A percentile compares a stretch with the other conserved stretches of the same genome.
phyloP scores from a whole-genome alignment of 768 basidiomycete genomes.

The Tremella fuciformis region DNA sequence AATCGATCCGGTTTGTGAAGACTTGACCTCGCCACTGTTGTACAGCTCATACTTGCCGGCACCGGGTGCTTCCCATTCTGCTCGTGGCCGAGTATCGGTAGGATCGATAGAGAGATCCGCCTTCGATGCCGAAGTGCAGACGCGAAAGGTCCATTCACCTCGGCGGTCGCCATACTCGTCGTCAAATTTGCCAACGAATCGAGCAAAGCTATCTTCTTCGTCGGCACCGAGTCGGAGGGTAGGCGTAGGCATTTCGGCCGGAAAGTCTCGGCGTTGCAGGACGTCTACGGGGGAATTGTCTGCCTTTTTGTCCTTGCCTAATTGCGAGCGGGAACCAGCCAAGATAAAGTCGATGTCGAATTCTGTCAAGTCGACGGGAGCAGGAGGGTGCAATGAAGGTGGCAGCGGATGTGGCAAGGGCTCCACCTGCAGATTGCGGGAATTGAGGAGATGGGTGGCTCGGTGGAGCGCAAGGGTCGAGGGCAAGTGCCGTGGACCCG shows the following conservation, averaged over 20 bases:
- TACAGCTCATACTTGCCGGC: constrained; percentile 46
- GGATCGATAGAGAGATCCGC: constrained; percentile 19
- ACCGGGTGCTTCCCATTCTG: constrained; percentile 48
- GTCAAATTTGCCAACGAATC: constrained; percentile 52
- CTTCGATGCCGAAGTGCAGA: constrained; percentile 18
- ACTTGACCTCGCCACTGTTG: constrained; percentile 42
- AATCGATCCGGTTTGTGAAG: constrained; percentile 27
- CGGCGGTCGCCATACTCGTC: constrained; percentile 52
- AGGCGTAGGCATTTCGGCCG: constrained; percentile 24
- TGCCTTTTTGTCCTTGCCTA: constrained; percentile 29
- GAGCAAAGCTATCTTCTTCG: constrained; percentile 52
- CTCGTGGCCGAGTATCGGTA: constrained; percentile 11
- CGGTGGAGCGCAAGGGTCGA: constrained; percentile 50
- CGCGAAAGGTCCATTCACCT: constrained; percentile 52
- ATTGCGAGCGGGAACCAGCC: constrained; percentile 44
- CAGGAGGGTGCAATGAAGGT: constrained; percentile 49
- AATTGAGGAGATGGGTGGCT: constrained; percentile 47
- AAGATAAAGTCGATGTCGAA: constrained; percentile 55
- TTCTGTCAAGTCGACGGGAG: constrained; percentile 50
- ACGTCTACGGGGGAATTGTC: constrained; percentile 26
- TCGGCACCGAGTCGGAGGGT: constrained; percentile 41
- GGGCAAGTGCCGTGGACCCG: constrained; percentile 49
- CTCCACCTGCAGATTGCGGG: constrained; percentile 45
- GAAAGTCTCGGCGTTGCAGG: neutral
- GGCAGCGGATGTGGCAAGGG: constrained; percentile 51